Percentiles rank a stretch among this genome's conserved stretches.
Conservation (phyloP, 1,284 basidiomycete species). For the Ganoderma lucidum region DNA sequence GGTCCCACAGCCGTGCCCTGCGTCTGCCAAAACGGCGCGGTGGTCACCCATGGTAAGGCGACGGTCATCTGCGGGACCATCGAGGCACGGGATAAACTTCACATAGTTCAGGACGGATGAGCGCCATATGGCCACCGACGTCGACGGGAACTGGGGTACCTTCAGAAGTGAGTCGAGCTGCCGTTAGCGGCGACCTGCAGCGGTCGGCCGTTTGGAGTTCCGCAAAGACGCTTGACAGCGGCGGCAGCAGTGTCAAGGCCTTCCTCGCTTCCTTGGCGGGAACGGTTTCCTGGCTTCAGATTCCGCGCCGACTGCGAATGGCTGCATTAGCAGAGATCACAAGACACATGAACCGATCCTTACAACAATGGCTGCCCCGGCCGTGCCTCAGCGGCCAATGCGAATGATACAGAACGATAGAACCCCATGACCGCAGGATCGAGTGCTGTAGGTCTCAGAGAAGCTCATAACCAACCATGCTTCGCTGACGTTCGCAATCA, state of each 20-base stretch:
- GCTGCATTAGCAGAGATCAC: not conserved
- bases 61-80: slow-evolving; percentile 10
- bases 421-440: slow-evolving; percentile 1
- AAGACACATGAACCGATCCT: slow-evolving; percentile 1
- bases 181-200: not conserved
- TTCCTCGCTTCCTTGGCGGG: slow-evolving; percentile 3
- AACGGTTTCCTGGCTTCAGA: not conserved
- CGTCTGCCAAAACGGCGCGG: not conserved
- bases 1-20: slow-evolving; percentile 14
- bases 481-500: slow-evolving; percentile 6
- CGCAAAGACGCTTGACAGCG: not conserved
- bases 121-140: slow-evolving; percentile 3
- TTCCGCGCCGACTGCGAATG: not conserved
- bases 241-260: slow-evolving; percentile 2
- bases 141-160: slow-evolving; percentile 3
- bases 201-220: not conserved
- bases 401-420: not conserved
- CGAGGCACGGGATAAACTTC: slow-evolving; percentile 4
- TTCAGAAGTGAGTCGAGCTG: not conserved
- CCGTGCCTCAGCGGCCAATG: not conserved
- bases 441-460: not conserved
- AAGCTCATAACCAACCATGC: slow-evolving; percentile 1
- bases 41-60: not conserved
- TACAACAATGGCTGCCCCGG: not conserved
- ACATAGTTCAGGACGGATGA: not conserved